Evolutionary conservation across 352 stramenopile genomes (phyloP).

Genomic region (Globisporangium spiculum): DNA sequence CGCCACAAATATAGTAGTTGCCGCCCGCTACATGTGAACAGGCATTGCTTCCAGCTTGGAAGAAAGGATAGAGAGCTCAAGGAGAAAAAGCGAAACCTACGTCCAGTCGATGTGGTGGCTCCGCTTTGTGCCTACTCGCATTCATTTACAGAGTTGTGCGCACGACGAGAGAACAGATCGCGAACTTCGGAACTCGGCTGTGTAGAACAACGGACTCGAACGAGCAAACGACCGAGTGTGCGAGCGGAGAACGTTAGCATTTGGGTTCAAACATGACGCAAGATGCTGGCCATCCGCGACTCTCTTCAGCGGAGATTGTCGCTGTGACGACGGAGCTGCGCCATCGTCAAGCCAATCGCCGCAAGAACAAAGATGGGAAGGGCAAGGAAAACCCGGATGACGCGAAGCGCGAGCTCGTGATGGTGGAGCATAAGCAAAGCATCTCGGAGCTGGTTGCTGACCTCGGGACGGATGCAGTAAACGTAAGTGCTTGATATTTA

Average conservation of each 20-base stretch:
- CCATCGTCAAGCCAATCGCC: constrained; percentile 51
- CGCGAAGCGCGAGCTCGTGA: constrained; percentile 77
- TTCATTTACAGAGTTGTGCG: constrained; percentile 12
- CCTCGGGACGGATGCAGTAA: constrained; percentile 45
- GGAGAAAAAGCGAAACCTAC: constrained; percentile 10
- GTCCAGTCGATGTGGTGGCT: neutral
- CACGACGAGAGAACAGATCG: neutral
- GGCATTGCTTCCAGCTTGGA: neutral
- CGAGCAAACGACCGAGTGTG: neutral
- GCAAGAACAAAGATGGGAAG: constrained; percentile 57
- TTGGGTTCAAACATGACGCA: constrained; percentile 20
- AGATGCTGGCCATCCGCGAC: constrained; percentile 31
- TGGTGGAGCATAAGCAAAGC: constrained; percentile 79
- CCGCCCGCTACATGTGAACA: neutral
- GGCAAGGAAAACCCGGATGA: constrained; percentile 57
- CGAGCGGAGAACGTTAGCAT: neutral
- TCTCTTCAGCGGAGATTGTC: constrained; percentile 84
- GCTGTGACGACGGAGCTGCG: constrained; percentile 79
- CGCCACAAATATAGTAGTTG: neutral
- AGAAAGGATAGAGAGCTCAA: neutral
- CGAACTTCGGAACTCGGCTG: neutral
- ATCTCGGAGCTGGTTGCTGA: constrained; percentile 64
- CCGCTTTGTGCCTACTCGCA: neutral
- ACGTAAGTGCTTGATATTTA: constrained; percentile 34
- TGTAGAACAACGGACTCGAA: neutral